Base-by-base conservation (phyloP, 75 land plant species). In the Pinus taeda region DNA sequence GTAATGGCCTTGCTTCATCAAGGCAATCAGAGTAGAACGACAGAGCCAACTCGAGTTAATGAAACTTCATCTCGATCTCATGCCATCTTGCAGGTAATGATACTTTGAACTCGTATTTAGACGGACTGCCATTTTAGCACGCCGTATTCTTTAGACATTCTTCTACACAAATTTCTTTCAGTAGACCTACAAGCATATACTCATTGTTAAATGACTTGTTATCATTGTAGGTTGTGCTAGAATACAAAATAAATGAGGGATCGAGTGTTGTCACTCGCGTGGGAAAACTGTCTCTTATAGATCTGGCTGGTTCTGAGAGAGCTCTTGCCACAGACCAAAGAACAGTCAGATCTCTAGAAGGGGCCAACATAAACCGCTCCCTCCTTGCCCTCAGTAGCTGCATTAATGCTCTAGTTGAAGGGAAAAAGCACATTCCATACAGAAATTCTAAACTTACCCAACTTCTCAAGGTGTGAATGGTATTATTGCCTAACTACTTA, bases 301-400 rank as follows among this genome's bases (percentile, higher is more conserved):
- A 82, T 58, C 45, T 82, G 29, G 83, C 83, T 57, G 82, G 83
- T n/a, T 82, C 83, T 39, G 83, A 82, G 81, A 73, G 83, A 80
- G 81, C 82, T 55, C 20, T 42, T 20, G 83, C 83, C 14, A 82
- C 83, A 20, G 81, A 82, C 76, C 76, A 82, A 49, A 57, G 76
- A 33, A 72, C 69, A 6, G 18, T 79, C 24, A 82, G 83, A 56
- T 79, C 81, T 60, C 15, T 73, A 45, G 81, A 82, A 73, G 83
- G 83, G 57, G 83, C 81, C 17, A 82, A 74, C 60, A 82, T 82
- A 45, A 82, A 82, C 71, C 69, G 72, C 20, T 82, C 82, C 8
- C 30, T 82, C 7, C 57, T 82, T 59, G 83, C 83, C 15, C 39
- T 82, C 14, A 82, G 83, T 59, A 72, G 76, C 49, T 82, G 81